phyloP scores from a whole-genome alignment of 495 filamentous ascomycete genomes.

The Penicillium steckii region DNA sequence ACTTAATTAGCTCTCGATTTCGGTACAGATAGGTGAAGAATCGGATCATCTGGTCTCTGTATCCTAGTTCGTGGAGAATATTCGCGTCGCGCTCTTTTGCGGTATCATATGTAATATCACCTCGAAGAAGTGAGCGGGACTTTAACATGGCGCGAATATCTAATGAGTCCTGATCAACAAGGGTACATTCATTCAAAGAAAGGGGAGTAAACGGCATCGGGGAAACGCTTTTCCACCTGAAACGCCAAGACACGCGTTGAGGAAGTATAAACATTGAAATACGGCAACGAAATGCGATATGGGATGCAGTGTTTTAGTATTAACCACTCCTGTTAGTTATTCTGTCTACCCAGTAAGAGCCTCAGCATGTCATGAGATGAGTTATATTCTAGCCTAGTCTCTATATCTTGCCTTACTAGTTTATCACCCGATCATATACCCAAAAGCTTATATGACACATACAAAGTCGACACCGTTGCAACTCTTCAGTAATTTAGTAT shows the following conservation, averaged over 20 bases:
- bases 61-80: conserved; percentile 25
- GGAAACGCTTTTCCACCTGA: background rate
- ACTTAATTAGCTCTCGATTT: conserved; percentile 12
- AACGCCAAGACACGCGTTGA: background rate
- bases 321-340: too few species aligned
- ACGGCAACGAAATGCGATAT: too few species aligned
- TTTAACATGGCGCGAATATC: background rate
- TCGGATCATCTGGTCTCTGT: conserved; percentile 16
- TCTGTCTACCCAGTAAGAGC: too few species aligned
- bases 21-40: conserved; percentile 19
- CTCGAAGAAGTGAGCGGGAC: conserved; percentile 3
- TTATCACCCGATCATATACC: too few species aligned
- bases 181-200: background rate
- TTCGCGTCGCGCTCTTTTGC: conserved; percentile 23
- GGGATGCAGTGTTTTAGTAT: too few species aligned
- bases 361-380: too few species aligned
- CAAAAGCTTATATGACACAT: too few species aligned
- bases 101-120: conserved; percentile 19
- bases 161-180: background rate
- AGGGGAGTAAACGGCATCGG: background rate
- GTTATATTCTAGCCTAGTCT: too few species aligned
- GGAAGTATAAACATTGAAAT: too few species aligned
- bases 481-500: too few species aligned
- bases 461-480: too few species aligned
- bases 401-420: too few species aligned